These are phyloP conservation scores for Fusarium oligoseptatum DNA, from an alignment of 2,329 filamentous ascomycete genomes.

Conservation along the genomic window DNA sequence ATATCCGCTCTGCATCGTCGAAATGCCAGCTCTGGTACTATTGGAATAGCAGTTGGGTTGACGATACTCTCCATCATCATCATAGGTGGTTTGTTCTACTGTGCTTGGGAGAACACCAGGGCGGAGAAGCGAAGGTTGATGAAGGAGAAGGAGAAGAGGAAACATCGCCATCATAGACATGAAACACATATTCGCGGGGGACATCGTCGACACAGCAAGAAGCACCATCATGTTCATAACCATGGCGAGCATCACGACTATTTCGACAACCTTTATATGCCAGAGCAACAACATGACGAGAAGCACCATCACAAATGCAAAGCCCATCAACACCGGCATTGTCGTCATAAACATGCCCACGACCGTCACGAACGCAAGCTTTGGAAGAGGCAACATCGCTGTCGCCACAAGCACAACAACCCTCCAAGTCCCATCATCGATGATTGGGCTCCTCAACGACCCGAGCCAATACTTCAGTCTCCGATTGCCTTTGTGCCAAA, in stretches of 20 bases:
- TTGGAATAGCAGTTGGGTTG: slow-evolving; percentile 27
- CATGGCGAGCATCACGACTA: neutral
- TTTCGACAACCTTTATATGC: neutral
- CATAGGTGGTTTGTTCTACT: slow-evolving; percentile 18
- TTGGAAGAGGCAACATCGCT: neutral
- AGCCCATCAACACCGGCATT: neutral
- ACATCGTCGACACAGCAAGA: neutral
- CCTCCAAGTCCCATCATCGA: neutral
- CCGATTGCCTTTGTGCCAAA: neutral
- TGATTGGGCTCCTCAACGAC: slow-evolving; percentile 7
- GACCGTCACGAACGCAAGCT: neutral
- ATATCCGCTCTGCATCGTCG: slow-evolving; percentile 16
- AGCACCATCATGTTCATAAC: neutral
- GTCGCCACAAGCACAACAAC: neutral
- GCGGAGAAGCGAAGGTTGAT: neutral
- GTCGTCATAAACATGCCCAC: slow-evolving; percentile 12
- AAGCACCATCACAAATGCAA: neutral
- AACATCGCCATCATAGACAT: neutral
- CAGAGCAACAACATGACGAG: neutral
- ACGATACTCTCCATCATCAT: slow-evolving; percentile 18
- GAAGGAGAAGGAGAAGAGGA: neutral
- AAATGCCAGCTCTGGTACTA: slow-evolving; percentile 7
- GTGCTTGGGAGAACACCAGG: slow-evolving; percentile 19
- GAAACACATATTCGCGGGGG: neutral
- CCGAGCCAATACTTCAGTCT: slow-evolving; percentile 6